Evolutionary conservation across 2,329 filamentous ascomycete species (phyloP), one percentile per base, ranked within the genome.

Genomic region (Nothophoma quercina): DNA sequence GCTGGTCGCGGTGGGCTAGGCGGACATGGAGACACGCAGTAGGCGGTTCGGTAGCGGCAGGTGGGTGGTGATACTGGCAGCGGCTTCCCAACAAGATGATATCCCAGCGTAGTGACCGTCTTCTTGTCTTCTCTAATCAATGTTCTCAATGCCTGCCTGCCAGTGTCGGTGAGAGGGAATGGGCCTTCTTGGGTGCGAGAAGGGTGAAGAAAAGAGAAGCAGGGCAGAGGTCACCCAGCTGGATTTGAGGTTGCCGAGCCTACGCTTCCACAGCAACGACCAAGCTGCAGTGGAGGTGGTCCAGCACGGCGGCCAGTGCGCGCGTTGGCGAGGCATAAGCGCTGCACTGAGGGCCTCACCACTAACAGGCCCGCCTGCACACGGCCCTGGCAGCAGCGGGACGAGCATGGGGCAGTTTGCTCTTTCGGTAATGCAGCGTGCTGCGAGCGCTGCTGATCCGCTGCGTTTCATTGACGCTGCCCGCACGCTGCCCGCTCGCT

Each of bases 101-200:
- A n/a, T 52, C 63, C 67, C 66, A 59, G 42, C 40, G 45, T 42
- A 58, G 63, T 64, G 65, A 66, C 63, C 63, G 59, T 61, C 58
- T 58, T 64, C 63, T 25, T 18, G 16, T n/a, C 13, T 52, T 12
- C 40, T 39, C 16, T 23, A 22, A 18, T 19, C 63, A 58, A 52
- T 55, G 50, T 41, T 52, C 56, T 53, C 64, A 59, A 25, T 15
- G 41, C 41, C 49, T 45, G 39, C n/a, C n/a, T 36, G 47, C 50
- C 50, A 39, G 50, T 33, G 43, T 44, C 36, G 45, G 33, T 9
- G 16, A 55, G 61, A 54, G 64, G 57, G 56, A 57, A 55, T 54
- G 59, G 43, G 66, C 71, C 71, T 73, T 73, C 69, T 74, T 67
- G 68, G 68, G 68, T 65, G 69, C 68, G 64, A 73, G 73, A 74